Evolutionary conservation across 257 asterid species (phyloP), one percentile per base, ranked within the genome.

Genomic region (Nicotiana noctiflora): DNA sequence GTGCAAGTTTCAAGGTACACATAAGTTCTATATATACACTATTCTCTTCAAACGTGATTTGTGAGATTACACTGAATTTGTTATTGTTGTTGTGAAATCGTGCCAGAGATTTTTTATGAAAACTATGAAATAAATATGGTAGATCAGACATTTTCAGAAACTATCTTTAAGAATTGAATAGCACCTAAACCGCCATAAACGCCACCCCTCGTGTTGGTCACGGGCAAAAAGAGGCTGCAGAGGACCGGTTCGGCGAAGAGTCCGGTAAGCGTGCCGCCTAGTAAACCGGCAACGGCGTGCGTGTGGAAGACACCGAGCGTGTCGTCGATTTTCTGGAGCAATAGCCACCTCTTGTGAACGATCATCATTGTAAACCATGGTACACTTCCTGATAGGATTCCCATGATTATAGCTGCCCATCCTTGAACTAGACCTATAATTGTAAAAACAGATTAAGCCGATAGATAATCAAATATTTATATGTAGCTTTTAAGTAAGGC

Each of bases 361-460:
- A 89, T 81, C 93, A 89, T 91, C 95, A 91, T 91, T 11, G 93
- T 91, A 83, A 89, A 90, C 93, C 96, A 91, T 2, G 96, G 93
- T 29, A 91, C 81, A 75, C 93, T 91, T 8, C 96, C 93, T 53
- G 96, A 90, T 13, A 91, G 85, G 25, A 90, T 81, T 52, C 95
- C 95, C 91, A 91, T 91, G 0, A 88, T 51, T 82, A 89, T 87
- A 62, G 96, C 96, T 0, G 93, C 93, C 93, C 93, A 90, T 65
- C 93, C 92, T 83, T 91, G 93, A 59, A 90, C 96, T 4, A 91
- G 72, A 25, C 93, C 95, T 89, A 40, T 40, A 40, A 17, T 40
- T 25, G 31, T 11, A 32, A 6, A 13, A 40, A 44, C 18, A 51
- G 18, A 34, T 2, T 29, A 23, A n/a, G n/a, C 3, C 8, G 14